These are phyloP conservation scores for Lodderomyces beijingensis DNA, from an alignment of 1,139 yeast genomes.

Conservation along the genomic window DNA sequence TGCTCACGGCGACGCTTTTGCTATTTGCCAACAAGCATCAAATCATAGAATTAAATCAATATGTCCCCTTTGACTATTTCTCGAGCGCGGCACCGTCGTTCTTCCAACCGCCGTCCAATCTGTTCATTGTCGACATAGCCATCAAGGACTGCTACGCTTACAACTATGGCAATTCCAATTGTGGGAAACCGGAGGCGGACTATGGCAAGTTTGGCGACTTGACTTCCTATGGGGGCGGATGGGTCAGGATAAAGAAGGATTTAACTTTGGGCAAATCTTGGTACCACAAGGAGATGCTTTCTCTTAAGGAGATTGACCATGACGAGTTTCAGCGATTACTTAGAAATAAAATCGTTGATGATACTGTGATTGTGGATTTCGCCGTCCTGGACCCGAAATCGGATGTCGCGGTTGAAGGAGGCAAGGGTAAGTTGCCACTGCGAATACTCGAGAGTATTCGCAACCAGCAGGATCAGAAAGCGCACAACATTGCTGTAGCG, in stretches of 20 bases:
- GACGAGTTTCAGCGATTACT: slow-evolving; percentile 7
- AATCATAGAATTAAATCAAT: slow-evolving; percentile 25
- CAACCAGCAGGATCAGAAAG: background rate
- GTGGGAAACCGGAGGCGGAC: slow-evolving; percentile 29
- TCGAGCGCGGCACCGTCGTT: slow-evolving; percentile 26
- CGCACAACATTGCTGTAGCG: background rate
- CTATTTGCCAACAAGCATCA: slow-evolving; percentile 32
- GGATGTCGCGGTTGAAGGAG: slow-evolving; percentile 31
- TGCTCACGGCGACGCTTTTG: slow-evolving; percentile 19
- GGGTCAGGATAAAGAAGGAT: slow-evolving; percentile 38
- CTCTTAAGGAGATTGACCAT: slow-evolving; percentile 27
- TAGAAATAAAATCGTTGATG: slow-evolving; percentile 6
- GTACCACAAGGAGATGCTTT: slow-evolving; percentile 27
- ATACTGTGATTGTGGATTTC: slow-evolving; percentile 35
- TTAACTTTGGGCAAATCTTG: slow-evolving; percentile 32
- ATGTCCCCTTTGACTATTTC: slow-evolving; percentile 21
- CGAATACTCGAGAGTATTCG: background rate
- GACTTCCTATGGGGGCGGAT: slow-evolving; percentile 18
- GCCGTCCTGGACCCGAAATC: slow-evolving; percentile 26
- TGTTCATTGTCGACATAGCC: slow-evolving; percentile 34
- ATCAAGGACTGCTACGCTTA: slow-evolving; percentile 28
- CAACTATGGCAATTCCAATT: slow-evolving; percentile 20
- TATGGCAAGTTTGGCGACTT: slow-evolving; percentile 31
- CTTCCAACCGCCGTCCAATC: slow-evolving; percentile 38
- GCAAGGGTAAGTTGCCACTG: slow-evolving; percentile 20